phyloP scores from a whole-genome alignment of 202 grass and related monocot species.

The Dendrocalamus latiflorus region DNA sequence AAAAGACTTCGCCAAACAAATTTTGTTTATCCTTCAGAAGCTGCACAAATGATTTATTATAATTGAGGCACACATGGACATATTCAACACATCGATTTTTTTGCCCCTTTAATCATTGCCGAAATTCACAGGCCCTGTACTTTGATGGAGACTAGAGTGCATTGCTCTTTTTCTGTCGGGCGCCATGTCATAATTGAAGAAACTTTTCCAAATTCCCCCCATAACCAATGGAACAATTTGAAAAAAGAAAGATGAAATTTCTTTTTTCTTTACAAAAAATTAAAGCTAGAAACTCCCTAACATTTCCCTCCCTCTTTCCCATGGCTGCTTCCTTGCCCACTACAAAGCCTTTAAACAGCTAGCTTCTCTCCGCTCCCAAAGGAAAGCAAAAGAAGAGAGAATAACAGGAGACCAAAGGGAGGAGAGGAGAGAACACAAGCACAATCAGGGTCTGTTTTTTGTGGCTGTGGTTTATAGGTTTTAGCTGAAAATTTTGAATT shows the following conservation, averaged over 20 bases:
- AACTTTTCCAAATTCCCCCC: not conserved
- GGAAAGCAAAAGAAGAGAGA: conserved; percentile 8
- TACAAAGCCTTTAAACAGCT: conserved; percentile 7
- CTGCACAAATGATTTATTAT: not conserved
- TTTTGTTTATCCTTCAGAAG: not conserved
- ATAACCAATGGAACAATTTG: not conserved
- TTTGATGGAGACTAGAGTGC: conserved; percentile 36
- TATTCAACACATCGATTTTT: conserved; percentile 6
- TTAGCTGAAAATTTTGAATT: too few species aligned
- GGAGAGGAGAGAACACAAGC: not conserved
- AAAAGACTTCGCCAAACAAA: not conserved
- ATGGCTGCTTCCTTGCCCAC: conserved; percentile 32
- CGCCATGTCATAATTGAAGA: conserved; percentile 17
- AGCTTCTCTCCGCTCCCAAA: conserved; percentile 29
- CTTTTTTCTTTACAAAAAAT: not conserved
- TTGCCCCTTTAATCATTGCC: conserved; percentile 35
- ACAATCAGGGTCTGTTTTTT: not conserved
- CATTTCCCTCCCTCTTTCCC: not conserved
- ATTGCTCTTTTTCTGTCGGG: conserved; percentile 34
- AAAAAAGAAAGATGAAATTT: not conserved
- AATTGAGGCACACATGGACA: not conserved
- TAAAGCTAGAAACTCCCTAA: conserved; percentile 35
- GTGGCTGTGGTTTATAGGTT: too few species aligned
- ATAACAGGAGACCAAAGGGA: not conserved
- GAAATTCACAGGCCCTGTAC: conserved; percentile 19